These are phyloP conservation scores for Austroboletus novae-zelandiae DNA, from an alignment of 1,284 basidiomycete species.

Conservation along the genomic window DNA sequence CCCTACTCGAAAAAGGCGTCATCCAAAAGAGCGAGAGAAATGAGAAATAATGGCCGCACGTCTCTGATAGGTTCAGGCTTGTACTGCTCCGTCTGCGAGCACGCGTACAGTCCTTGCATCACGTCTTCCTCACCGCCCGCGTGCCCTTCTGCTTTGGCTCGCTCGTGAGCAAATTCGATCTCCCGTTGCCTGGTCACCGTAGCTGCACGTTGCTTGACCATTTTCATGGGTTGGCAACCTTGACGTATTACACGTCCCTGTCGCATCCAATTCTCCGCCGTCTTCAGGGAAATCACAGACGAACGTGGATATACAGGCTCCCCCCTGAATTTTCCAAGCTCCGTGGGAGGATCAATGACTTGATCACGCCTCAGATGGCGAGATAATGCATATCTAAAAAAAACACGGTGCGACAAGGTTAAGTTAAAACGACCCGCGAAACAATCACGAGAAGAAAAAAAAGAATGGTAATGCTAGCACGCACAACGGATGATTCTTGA, in stretches of 20 bases:
- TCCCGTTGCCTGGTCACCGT: constrained; percentile 84
- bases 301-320: constrained; percentile 90
- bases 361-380: constrained; percentile 90
- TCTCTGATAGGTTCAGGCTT: constrained; percentile 77
- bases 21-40: constrained; percentile 4
- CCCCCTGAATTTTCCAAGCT: constrained; percentile 90
- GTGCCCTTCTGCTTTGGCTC: constrained; percentile 37
- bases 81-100: constrained; percentile 85
- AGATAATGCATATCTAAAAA: constrained; percentile 77
- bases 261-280: constrained; percentile 94
- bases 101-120: constrained; percentile 86
- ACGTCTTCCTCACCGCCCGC: constrained; percentile 51
- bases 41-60: constrained; percentile 50
- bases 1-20: constrained; percentile 53
- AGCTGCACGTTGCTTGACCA: constrained; percentile 82
- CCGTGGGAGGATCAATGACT: constrained; percentile 80
- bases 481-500: constrained; percentile 94
- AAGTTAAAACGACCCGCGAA: constrained; percentile 5
- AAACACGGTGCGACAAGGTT: background rate
- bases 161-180: constrained; percentile 67
- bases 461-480: constrained; percentile 25
- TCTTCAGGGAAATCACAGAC: constrained; percentile 82
- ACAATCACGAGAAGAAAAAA: constrained; percentile 6
- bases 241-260: constrained; percentile 74
- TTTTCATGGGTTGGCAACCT: constrained; percentile 85